Base-by-base conservation (phyloP, 2,329 filamentous ascomycete species). In the Chrysoporthe puriensis region DNA sequence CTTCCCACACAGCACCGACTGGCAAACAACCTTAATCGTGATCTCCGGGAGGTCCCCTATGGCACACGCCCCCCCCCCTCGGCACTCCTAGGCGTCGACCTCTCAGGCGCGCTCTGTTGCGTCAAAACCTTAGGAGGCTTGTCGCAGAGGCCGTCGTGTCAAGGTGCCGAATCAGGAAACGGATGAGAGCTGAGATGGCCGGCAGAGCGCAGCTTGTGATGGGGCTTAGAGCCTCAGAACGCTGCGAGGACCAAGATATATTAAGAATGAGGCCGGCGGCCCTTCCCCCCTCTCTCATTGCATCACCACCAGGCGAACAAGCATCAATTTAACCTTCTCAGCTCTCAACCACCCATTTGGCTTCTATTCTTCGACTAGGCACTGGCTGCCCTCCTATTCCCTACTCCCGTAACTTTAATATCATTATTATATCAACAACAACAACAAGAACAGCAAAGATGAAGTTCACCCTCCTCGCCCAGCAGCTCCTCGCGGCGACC, bases 1-100 rank as follows among this genome's bases (percentile, higher is more conserved):
- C 66, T 68, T 68, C 66, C 66, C 63, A 65, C 62, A 65, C 62
- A 57, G 62, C 21, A 46, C 50, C 3, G 54, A 50, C 62, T 44
- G 61, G 43, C 66, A 64, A 56, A 63, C 65, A 66, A 50, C 48
- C 26, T 58, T 63, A 43, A 58, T 36, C 36, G 42, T 57, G 44
- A 52, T 32, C 48, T 63, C 46, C 32, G 43, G 34, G 26, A 26
- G 57, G 63, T 63, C 34, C 34, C 48, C 32, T 32, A 3, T 26
- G n/a, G 32, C 18, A 40, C 48, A 44, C 42, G 40, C 59, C 7
- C 59, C 7, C 18, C 18, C 14, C 48, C 46, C 50, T 46, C 21
- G 46, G 34, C 43, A 58, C 44, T 8, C 21, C 32, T 54, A 1
- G 3, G 32, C 48, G 32, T 26, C 34, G 57, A 34, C 26, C 44